Base-by-base conservation (phyloP, 257 asterid species). In the Rehmannia glutinosa region DNA sequence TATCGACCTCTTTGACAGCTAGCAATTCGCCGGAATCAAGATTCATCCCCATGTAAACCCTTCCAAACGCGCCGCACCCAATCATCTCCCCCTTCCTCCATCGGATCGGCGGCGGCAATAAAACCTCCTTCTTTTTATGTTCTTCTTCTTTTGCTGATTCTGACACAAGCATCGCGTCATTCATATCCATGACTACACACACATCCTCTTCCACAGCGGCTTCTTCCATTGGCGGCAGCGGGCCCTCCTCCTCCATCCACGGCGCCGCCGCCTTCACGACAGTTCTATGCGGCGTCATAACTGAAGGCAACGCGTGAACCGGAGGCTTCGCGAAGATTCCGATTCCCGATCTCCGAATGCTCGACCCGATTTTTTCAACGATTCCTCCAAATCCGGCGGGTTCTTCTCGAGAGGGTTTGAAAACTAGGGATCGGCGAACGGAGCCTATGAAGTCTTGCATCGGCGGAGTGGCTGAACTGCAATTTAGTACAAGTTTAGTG, bases 71-170 rank as follows among this genome's bases (percentile, higher is more conserved):
- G 38, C 95, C 95, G 53, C 85, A 79, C 5, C 95, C 95, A 17
- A 87, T 87, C 79, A 91, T 67, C 70, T 91, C 97, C 75, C 97
- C 97, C 70, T 83, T 91, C 83, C 96, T 71, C 97, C 97, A 91
- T 76, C 95, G 81, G 70, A 91, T 88, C 55, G 77, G 70, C 45
- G 87, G 73, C 59, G 70, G 81, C 75, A 56, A 49, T n/a, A 47
- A 21, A 21, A 47, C 81, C 59, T 59, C 84, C 52, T 38, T 25
- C 64, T 64, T 70, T 62, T 49, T 54, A 39, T 15, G 20, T 21
- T 43, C 71, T 6, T 75, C 68, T 3, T 64, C 72, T 36, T n/a
- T 70, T 8, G 10, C 56, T 0, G 2, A 62, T 38, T 59, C 66
- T 7, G 69, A 8, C 12, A 12, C 20, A 47, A 33, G 0, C 57